Percentiles rank a stretch among this genome's conserved stretches.
phyloP scores from a whole-genome alignment of 768 basidiomycete genomes.

The Amanita rimosa region DNA sequence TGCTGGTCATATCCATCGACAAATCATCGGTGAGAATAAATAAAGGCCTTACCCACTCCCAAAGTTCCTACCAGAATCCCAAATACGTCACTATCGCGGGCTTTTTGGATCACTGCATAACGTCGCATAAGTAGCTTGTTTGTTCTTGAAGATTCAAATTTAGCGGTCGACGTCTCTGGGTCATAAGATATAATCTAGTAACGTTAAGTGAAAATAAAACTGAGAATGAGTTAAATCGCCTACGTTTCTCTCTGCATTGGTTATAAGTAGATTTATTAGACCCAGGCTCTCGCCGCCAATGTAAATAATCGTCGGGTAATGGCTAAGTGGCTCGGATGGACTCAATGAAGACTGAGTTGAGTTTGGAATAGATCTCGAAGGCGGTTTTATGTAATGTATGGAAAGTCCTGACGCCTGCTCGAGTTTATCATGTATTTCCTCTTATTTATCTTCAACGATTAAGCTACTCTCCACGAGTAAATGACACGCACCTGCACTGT shows the following conservation, averaged over 20 bases:
- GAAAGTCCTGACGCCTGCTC: slow-evolving; percentile 14
- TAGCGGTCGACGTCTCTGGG: slow-evolving; percentile 34
- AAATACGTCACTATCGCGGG: slow-evolving; percentile 86
- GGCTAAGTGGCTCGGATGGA: slow-evolving; percentile 6
- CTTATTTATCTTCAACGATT: neutral
- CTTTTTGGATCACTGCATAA: slow-evolving; percentile 78
- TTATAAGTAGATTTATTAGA: slow-evolving; percentile 81
- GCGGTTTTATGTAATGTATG: slow-evolving; percentile 26
- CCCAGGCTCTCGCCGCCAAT: slow-evolving; percentile 75
- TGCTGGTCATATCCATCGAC: slow-evolving; percentile 28
- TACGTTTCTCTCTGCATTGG: slow-evolving; percentile 57
- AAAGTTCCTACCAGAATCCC: slow-evolving; percentile 93
- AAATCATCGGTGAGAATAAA: neutral
- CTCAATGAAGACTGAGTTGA: neutral
- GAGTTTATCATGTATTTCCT: slow-evolving; percentile 17
- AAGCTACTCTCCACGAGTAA: neutral
- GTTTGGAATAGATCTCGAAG: slow-evolving; percentile 10
- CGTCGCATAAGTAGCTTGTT: slow-evolving; percentile 85
- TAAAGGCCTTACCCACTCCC: slow-evolving; percentile 55
- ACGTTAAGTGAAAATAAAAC: neutral
- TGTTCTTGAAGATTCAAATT: slow-evolving; percentile 54
- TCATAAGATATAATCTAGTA: slow-evolving; percentile 69
- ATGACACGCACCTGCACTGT: slow-evolving; percentile 41
- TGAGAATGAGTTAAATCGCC: slow-evolving; percentile 10
- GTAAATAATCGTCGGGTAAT: slow-evolving; percentile 27